phyloP scores from a whole-genome alignment of 345 rosid species.

The Turritis glabra region DNA sequence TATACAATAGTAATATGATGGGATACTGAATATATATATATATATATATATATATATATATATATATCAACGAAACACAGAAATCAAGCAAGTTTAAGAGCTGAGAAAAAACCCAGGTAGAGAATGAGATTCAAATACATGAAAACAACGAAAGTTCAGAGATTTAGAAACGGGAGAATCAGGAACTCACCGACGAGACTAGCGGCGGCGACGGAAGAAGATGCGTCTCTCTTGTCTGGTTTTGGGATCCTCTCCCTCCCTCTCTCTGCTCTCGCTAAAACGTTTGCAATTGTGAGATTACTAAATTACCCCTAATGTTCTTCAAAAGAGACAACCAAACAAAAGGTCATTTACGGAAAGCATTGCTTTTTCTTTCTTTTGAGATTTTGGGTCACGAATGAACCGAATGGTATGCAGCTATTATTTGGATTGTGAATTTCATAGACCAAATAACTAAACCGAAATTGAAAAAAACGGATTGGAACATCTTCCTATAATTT shows the following conservation, averaged over 20 bases:
- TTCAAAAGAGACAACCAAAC: background rate
- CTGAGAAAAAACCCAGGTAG: too few relatives aligned
- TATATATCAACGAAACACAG: too few relatives aligned
- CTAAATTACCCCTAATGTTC: background rate
- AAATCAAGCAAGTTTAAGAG: background rate
- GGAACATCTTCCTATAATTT: background rate
- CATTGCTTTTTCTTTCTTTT: too few relatives aligned
- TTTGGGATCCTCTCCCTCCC: background rate
- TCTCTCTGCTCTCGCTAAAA: background rate
- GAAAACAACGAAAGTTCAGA: background rate
- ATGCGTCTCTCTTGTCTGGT: background rate
- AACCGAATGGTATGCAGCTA: background rate
- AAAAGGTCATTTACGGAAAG: background rate
- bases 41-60: too few relatives aligned
- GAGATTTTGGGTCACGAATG: background rate
- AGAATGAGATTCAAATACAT: background rate
- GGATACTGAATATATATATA: too few relatives aligned
- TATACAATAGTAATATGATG: too few relatives aligned
- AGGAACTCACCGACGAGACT: conserved; percentile 24
- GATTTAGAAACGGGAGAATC: background rate
- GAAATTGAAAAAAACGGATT: conserved; percentile 1
- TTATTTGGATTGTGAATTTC: background rate
- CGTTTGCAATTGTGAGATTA: background rate
- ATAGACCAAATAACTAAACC: background rate
- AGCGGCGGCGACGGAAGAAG: background rate